Evolutionary conservation across 352 stramenopile species (phyloP).

Genomic region (Globisporangium parvum): DNA sequence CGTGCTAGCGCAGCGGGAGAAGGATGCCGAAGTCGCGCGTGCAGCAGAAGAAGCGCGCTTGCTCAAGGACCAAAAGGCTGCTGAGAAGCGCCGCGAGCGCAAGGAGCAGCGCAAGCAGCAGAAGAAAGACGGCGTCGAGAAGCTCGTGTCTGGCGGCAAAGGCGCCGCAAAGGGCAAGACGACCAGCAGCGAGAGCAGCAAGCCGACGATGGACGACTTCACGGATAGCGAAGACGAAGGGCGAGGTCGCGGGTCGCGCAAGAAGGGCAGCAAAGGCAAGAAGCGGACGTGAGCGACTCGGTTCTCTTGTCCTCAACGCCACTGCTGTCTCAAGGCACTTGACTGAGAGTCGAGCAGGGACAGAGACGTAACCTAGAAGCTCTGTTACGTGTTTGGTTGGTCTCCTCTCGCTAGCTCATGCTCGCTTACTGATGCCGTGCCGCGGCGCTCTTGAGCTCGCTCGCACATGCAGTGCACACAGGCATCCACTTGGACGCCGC

Average conservation of each 20-base stretch:
- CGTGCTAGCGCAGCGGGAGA: conserved; percentile 22
- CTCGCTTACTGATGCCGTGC: conserved; percentile 13
- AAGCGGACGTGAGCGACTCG: conserved; percentile 6
- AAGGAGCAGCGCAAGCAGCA: conserved; percentile 80
- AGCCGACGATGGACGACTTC: background rate
- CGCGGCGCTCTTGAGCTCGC: conserved; percentile 29
- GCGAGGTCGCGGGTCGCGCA: conserved; percentile 6
- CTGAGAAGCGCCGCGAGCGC: conserved; percentile 69
- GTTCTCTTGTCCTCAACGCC: too few relatives aligned
- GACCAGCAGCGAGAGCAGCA: background rate
- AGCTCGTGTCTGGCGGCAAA: conserved; percentile 50
- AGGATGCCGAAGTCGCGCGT: conserved; percentile 27
- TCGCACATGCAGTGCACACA: conserved; percentile 56
- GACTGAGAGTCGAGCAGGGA: background rate
- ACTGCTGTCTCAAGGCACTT: background rate
- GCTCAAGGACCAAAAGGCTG: conserved; percentile 74
- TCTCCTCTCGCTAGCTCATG: background rate
- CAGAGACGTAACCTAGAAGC: conserved; percentile 13
- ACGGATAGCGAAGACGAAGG: conserved; percentile 13
- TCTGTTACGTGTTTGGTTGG: background rate
- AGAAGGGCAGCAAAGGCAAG: conserved; percentile 15
- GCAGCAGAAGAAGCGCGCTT: conserved; percentile 46
- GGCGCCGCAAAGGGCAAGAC: conserved; percentile 30
- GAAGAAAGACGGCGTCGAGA: conserved; percentile 75
- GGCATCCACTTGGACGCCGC: conserved; percentile 84